Percentiles rank a stretch among this genome's conserved stretches.
phyloP scores from a whole-genome alignment of 1,139 yeast genomes.

The Suhomyces bribrorum region DNA sequence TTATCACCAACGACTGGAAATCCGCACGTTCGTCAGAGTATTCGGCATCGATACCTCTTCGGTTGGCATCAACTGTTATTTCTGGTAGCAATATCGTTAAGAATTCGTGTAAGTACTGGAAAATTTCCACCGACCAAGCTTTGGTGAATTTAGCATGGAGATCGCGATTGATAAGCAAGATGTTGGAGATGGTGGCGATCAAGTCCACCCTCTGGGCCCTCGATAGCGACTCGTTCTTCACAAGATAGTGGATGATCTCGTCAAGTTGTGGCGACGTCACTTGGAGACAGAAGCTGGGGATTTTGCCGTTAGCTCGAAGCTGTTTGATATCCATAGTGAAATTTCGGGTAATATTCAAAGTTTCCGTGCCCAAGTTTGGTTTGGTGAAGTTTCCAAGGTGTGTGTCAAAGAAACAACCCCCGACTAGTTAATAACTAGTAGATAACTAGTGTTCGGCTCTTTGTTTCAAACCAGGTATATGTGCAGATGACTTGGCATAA shows the following conservation, averaged over 20 bases:
- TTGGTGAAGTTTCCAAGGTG: too few species aligned
- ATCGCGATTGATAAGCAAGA: conserved; percentile 28
- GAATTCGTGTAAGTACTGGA: conserved; percentile 19
- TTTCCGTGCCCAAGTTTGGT: too few species aligned
- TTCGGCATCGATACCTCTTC: not conserved
- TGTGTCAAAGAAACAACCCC: too few species aligned
- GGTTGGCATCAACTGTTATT: not conserved
- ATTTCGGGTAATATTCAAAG: not conserved
- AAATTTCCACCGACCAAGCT: conserved; percentile 18
- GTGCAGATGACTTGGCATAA: not conserved
- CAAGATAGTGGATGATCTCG: conserved; percentile 17
- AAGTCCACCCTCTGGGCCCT: conserved; percentile 20
- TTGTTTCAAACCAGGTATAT: too few species aligned
- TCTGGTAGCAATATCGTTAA: conserved; percentile 8
- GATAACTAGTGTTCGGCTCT: too few species aligned
- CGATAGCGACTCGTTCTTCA: conserved; percentile 7
- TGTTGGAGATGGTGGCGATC: conserved; percentile 28
- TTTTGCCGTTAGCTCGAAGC: conserved; percentile 16
- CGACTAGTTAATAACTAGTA: too few species aligned
- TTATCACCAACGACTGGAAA: conserved; percentile 23
- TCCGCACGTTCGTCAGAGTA: conserved; percentile 6
- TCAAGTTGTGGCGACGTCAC: conserved; percentile 21
- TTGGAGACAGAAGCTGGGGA: conserved; percentile 23
- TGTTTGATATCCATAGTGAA: conserved; percentile 5
- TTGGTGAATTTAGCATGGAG: conserved; percentile 23